Conservation (phyloP, 1,284 basidiomycete species). For the Trametes versicolor region DNA sequence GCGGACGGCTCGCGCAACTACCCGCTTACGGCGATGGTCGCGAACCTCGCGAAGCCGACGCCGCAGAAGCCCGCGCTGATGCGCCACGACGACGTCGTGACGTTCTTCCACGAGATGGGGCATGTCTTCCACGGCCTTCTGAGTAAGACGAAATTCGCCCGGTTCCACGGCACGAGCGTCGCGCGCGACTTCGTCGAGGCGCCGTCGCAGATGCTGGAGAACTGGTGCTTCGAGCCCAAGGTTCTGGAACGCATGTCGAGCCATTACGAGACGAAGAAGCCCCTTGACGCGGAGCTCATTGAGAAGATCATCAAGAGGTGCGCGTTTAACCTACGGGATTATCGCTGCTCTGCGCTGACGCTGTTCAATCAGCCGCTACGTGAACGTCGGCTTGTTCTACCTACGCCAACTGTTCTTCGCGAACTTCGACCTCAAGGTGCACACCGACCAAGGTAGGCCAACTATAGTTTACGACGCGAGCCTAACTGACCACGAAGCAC, state of each 20-base stretch:
- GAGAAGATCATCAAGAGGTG: slow-evolving; percentile 82
- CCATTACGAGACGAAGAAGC: slow-evolving; percentile 79
- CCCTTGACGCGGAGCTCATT: slow-evolving; percentile 80
- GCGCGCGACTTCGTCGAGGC: slow-evolving; percentile 89
- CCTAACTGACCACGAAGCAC: background rate
- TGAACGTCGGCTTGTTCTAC: slow-evolving; percentile 84
- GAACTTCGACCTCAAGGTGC: slow-evolving; percentile 81
- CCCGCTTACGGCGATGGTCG: slow-evolving; percentile 85
- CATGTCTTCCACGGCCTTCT: slow-evolving; percentile 88
- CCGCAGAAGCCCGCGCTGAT: slow-evolving; percentile 84
- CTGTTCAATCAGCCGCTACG: slow-evolving; percentile 65
- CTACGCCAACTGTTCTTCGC: slow-evolving; percentile 87
- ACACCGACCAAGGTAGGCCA: slow-evolving; percentile 67
- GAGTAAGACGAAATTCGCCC: slow-evolving; percentile 73
- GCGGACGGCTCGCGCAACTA: slow-evolving; percentile 70
- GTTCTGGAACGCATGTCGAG: slow-evolving; percentile 81
- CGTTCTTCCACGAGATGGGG: slow-evolving; percentile 87
- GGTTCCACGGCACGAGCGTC: slow-evolving; percentile 85
- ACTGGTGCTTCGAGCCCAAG: slow-evolving; percentile 88
- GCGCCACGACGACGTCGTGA: slow-evolving; percentile 83
- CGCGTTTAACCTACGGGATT: slow-evolving; percentile 8
- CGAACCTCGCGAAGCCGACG: slow-evolving; percentile 86
- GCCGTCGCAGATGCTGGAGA: slow-evolving; percentile 91
- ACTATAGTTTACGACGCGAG: background rate
- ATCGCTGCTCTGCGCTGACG: slow-evolving; percentile 4